These are phyloP conservation scores for Butyriboletus loyo DNA, from an alignment of 768 basidiomycete species.

Conservation along the genomic window DNA sequence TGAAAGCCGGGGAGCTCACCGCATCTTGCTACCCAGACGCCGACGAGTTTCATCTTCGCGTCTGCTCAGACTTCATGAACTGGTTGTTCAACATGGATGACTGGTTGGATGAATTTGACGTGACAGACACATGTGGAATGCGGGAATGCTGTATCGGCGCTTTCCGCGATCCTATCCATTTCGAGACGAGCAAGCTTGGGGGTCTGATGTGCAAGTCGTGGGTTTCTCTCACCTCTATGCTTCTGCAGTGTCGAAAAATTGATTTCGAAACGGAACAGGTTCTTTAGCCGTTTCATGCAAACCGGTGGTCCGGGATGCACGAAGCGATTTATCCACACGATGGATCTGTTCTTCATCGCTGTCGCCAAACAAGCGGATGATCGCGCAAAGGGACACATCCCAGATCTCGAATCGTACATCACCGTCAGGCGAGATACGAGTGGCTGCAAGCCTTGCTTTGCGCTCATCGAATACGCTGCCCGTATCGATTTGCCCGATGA, in stretches of 20 bases:
- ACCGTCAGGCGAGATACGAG: slow-evolving; percentile 51
- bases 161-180: slow-evolving; percentile 29
- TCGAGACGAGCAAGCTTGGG: slow-evolving; percentile 27
- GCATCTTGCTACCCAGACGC: slow-evolving; percentile 61
- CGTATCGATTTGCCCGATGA: slow-evolving; percentile 52
- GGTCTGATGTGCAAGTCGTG: slow-evolving; percentile 35
- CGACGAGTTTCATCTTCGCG: slow-evolving; percentile 54
- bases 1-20: slow-evolving; percentile 65
- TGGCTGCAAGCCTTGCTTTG: slow-evolving; percentile 49
- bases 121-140: slow-evolving; percentile 30
- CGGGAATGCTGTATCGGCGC: slow-evolving; percentile 29
- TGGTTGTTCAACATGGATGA: slow-evolving; percentile 43
- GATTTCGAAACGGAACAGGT: slow-evolving; percentile 25
- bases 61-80: slow-evolving; percentile 66
- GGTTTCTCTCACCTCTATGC: slow-evolving; percentile 8
- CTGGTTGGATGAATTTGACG: slow-evolving; percentile 39
- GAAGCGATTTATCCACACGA: slow-evolving; percentile 39
- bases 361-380: slow-evolving; percentile 44
- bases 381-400: slow-evolving; percentile 34
- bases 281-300: slow-evolving; percentile 36
- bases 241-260: background rate
- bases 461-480: slow-evolving; percentile 53
- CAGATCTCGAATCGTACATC: slow-evolving; percentile 54
- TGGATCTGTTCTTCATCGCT: slow-evolving; percentile 41
- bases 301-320: slow-evolving; percentile 40